These are phyloP conservation scores for Penicillium sp. DNA, from an alignment of 2,329 filamentous ascomycete species.

Conservation along the genomic window DNA sequence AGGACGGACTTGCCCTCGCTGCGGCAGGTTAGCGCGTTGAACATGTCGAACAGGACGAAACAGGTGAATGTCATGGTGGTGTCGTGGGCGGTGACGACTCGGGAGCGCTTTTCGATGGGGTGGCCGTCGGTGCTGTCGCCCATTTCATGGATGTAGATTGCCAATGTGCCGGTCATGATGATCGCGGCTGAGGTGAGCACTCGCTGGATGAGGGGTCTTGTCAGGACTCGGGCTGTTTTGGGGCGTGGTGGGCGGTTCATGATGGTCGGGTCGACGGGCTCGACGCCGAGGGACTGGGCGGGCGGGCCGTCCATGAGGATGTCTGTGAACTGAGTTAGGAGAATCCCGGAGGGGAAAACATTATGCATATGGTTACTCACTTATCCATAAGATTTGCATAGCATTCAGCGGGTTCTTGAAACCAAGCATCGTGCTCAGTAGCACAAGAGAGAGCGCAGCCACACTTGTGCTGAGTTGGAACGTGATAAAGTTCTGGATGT, in stretches of 20 bases:
- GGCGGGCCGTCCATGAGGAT: conserved; percentile 99
- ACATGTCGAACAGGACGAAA: conserved; percentile 99
- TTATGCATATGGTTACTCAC: conserved; percentile 54
- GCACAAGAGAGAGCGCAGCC: conserved; percentile 82
- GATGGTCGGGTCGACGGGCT: conserved; percentile 88
- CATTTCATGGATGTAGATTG: conserved; percentile 92
- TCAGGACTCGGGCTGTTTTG: conserved; percentile 87
- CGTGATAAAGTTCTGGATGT: conserved; percentile 98
- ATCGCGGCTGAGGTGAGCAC: conserved; percentile 83
- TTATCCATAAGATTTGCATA: conserved; percentile 99
- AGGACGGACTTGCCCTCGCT: conserved; percentile 87
- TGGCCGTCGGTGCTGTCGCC: conserved; percentile 56
- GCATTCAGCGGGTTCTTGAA: conserved; percentile 95
- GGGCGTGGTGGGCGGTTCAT: conserved; percentile 87
- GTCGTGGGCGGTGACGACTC: conserved; percentile 81
- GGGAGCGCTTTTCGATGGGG: conserved; percentile 39
- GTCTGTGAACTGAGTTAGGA: conserved; percentile 55
- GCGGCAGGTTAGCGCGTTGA: conserved; percentile 91
- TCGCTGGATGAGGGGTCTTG: conserved; percentile 71
- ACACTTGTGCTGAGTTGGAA: conserved; percentile 98
- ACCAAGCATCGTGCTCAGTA: conserved; percentile 86
- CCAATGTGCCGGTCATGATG: conserved; percentile 89
- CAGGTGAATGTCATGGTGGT: conserved; percentile 99
- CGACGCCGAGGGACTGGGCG: conserved; percentile 92
- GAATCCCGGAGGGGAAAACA: background rate